These are phyloP conservation scores for Vicia faba DNA, from an alignment of 306 rosid species.

Conservation along the genomic window DNA sequence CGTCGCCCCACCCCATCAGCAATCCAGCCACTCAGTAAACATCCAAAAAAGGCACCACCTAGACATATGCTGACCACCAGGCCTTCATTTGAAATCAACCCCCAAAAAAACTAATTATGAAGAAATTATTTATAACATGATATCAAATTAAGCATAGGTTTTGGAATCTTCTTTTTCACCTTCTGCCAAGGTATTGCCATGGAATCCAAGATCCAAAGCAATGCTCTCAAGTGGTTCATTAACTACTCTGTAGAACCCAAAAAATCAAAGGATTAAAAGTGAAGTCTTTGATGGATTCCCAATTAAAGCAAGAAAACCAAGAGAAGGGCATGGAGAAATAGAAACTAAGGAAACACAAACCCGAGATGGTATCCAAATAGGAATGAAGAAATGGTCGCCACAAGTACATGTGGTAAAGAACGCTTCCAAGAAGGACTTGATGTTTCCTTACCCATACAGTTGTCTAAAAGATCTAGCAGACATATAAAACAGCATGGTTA, in stretches of 20 bases:
- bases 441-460: slow-evolving; percentile 48
- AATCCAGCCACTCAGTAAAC: slow-evolving; percentile 88
- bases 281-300: slow-evolving; percentile 16
- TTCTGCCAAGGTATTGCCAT: slow-evolving; percentile 91
- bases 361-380: slow-evolving; percentile 93
- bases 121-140: slow-evolving; percentile 24
- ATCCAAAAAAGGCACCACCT: slow-evolving; percentile 92
- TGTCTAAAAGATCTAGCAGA: slow-evolving; percentile 58
- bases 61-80: slow-evolving; percentile 94
- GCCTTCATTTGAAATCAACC: slow-evolving; percentile 55
- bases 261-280: slow-evolving; percentile 29
- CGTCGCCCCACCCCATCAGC: slow-evolving; percentile 98
- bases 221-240: slow-evolving; percentile 97
- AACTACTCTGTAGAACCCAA: slow-evolving; percentile 66
- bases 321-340: slow-evolving; percentile 28
- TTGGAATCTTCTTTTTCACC: slow-evolving; percentile 48
- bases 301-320: slow-evolving; percentile 29
- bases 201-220: slow-evolving; percentile 88
- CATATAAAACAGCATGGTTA: slow-evolving; percentile 39
- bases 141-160: slow-evolving; percentile 30
- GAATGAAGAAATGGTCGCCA: slow-evolving; percentile 77
- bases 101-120: slow-evolving; percentile 25
- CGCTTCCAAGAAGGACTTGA: slow-evolving; percentile 85
- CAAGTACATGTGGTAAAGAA: slow-evolving; percentile 81
- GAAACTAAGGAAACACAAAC: slow-evolving; percentile 56